Evolutionary conservation across 176 grass and related monocot genomes (phyloP), one percentile per base, ranked within the genome.

Genomic region (Aegilops speltoides): DNA sequence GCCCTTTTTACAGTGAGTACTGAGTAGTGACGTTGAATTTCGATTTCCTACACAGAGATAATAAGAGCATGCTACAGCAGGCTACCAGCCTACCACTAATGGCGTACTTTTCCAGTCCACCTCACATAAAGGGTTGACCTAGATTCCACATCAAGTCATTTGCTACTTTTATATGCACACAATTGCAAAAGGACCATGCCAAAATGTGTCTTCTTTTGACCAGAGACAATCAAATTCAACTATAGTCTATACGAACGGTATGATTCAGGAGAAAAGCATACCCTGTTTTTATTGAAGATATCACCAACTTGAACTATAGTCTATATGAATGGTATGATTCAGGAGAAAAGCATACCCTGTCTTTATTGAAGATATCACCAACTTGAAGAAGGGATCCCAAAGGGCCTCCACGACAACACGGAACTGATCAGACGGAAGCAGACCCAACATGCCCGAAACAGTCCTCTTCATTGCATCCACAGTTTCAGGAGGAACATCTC

Each of bases 221-320:
- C 54, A 50, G 4, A 60, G 22, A 77, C 61, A 38, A 43, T 64
- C 31, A 88, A 76, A 65, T 52, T 76, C 46, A 90, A 78, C 45
- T 6, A 17, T 54, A 43, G 46, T 46, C 24, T 33, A 68, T 68
- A 54, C 4, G 28, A 67, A 61, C 25, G 63, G 8, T 26, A 77
- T 28, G 20, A 37, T 69, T 70, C 15, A 34, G 32, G 13, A 89
- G 62, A 78, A 86, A 85, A 88, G 52, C 84, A 87, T 99, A 99
- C 97, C 92, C 97, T 43, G 94, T 96, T 90, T 90, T 96, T 88
- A 94, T 94, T 48, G 94, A 99, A 89, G 97, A 96, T 83, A 96
- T 87, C 63, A 96, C 83, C 77, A 96, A 75, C 76, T 94, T 96
- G 93, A 96, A 94, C 31, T 31, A 31, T 31, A 31, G 46, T 46